These are phyloP conservation scores for Streptanthus diversifolius DNA, from an alignment of 345 rosid genomes.

Conservation along the genomic window DNA sequence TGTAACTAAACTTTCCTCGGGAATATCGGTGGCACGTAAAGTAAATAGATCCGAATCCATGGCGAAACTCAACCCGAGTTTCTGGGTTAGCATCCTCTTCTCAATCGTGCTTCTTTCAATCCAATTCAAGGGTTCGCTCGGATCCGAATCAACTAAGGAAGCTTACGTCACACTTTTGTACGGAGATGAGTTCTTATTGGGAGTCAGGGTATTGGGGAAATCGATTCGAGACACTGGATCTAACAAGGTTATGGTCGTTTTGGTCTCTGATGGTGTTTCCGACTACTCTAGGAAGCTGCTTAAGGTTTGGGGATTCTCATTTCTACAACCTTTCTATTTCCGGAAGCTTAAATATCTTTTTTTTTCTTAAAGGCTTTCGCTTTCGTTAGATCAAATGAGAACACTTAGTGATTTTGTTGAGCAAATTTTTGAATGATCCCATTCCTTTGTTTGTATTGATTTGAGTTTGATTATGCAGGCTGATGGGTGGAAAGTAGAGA, in stretches of 20 bases:
- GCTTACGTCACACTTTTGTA: conserved; percentile 87
- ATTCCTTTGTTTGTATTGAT: not conserved
- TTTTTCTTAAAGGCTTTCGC: not conserved
- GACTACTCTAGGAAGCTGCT: conserved; percentile 67
- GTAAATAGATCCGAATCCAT: not conserved
- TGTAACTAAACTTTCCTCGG: conserved; percentile 20
- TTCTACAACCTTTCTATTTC: conserved; percentile 2
- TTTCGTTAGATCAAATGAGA: not conserved
- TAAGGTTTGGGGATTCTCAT: conserved; percentile 32
- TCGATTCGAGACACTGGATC: conserved; percentile 83
- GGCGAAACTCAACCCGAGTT: conserved; percentile 28
- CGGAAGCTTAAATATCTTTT: conserved; percentile 4
- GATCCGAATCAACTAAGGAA: conserved; percentile 41
- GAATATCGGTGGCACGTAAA: conserved; percentile 23
- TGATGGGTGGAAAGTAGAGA: conserved; percentile 94
- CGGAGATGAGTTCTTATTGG: conserved; percentile 91
- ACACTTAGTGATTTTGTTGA: not conserved
- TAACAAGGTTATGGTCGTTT: conserved; percentile 73
- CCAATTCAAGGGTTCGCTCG: conserved; percentile 37
- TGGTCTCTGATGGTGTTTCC: conserved; percentile 93
- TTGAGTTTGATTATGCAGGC: conserved; percentile 49
- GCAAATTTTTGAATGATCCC: not conserved
- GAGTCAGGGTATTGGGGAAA: conserved; percentile 91
- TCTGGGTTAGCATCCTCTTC: conserved; percentile 33
- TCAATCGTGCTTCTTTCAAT: conserved; percentile 32